Base-by-base conservation (phyloP, 2,329 filamentous ascomycete genomes). In the Metarhizium sp. region DNA sequence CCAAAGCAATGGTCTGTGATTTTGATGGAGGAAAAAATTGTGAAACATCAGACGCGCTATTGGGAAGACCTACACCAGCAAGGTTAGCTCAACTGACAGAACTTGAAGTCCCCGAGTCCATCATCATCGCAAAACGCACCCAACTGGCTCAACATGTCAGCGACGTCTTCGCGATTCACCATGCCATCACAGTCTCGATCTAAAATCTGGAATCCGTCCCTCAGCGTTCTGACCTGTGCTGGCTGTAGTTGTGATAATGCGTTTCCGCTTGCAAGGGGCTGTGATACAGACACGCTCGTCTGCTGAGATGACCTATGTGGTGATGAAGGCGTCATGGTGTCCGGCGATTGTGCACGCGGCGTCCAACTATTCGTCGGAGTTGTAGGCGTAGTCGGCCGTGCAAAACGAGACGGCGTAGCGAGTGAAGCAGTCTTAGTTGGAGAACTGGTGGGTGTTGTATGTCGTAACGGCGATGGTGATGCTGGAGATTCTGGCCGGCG, bases 131-230 rank as follows among this genome's bases (percentile, higher is more conserved):
- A 7, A 25, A 25, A 59, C 64, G 51, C 73, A 89, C 87, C 92
- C 51, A 96, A 78, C 65, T 95, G 91, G 57, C 81, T 83, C 36
- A 99, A 80, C 81, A 96, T 95, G 64, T 95, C 89, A 16, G 84
- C 84, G 5, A 99, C 85, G 67, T 95, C 90, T 25, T 92, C 87
- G 57, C 87, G 80, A 61, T 86, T 88, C 58, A 99, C 86, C 52
- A 82, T 76, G 18, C 92, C 92, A 65, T 94, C 90, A 65, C 90
- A 92, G 70, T 94, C 87, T 58, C 90, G 81, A 70, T 97, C 94
- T 50, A 99, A 78, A 57, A 96, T 91, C 70, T 95, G 90, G 70
- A 97, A 99, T 0, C 88, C 90, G 67, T 97, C 92, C 58, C 94
- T 84, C 71, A 99, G 81, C 63, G 90, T 89, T 64, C 92, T 84